A percentile compares a stretch with the other conserved stretches of the same genome.
Conservation (phyloP, 768 basidiomycete species). For the Lactarius sanguifluus region DNA sequence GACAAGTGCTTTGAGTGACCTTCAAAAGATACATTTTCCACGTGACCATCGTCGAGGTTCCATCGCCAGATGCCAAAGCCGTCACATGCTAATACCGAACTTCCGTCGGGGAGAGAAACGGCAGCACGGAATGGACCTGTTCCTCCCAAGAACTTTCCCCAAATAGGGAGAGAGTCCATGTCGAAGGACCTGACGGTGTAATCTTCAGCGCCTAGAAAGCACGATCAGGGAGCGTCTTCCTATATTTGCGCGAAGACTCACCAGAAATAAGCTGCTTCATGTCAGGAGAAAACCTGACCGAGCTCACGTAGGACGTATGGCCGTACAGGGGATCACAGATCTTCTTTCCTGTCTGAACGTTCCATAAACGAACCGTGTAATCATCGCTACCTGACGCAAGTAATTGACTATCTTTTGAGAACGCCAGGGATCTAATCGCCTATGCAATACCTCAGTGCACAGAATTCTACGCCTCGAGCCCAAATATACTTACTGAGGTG, state of each 20-base stretch:
- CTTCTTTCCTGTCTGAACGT: conserved; percentile 18
- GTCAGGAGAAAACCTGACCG: conserved; percentile 27
- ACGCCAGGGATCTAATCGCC: conserved; percentile 14
- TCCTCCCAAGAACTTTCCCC: conserved; percentile 5
- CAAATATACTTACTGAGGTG: conserved; percentile 8
- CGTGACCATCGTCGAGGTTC: neutral
- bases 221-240: neutral
- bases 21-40: conserved; percentile 1
- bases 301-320: conserved; percentile 12
- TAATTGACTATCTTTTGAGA: conserved; percentile 13
- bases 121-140: conserved; percentile 15
- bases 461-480: neutral
- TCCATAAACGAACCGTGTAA: conserved; percentile 19
- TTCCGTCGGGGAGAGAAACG: neutral
- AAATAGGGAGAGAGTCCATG: conserved; percentile 19
- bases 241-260: neutral
- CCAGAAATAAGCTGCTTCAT: conserved; percentile 24
- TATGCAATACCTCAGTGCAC: neutral
- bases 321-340: conserved; percentile 20
- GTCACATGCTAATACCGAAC: conserved; percentile 11
- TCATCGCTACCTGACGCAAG: conserved; percentile 20
- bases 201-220: conserved; percentile 15
- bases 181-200: conserved; percentile 19
- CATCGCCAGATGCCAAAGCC: conserved; percentile 8
- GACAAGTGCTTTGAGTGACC: conserved; percentile 5